phyloP scores from a whole-genome alignment of 306 rosid species.

The Prosopis cineraria region DNA sequence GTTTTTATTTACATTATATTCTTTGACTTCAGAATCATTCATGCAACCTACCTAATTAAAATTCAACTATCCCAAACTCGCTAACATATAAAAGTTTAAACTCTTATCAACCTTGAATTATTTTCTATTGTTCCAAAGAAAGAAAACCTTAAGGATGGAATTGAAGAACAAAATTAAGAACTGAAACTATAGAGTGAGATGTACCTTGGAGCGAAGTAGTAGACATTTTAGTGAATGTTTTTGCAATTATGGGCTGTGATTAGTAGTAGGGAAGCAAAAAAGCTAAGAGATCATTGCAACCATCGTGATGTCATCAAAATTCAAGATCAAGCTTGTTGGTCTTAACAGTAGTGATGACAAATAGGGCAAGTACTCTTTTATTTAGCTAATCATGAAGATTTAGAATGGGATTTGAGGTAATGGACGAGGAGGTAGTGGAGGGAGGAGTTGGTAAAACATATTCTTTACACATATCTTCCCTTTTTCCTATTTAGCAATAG shows the following conservation, averaged over 20 bases:
- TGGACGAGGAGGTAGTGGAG: no score
- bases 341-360: no score
- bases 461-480: no score
- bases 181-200: neutral
- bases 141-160: neutral
- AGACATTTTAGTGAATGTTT: constrained; percentile 37
- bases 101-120: neutral
- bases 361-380: no score
- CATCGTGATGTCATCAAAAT: constrained; percentile 20
- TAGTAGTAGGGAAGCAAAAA: constrained; percentile 51
- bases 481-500: no score
- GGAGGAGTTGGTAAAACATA: no score
- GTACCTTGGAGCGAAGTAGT: constrained; percentile 54
- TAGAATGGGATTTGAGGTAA: no score
- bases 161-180: neutral
- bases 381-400: no score
- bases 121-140: neutral
- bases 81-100: neutral
- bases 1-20: neutral
- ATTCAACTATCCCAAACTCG: neutral
- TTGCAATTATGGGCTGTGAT: constrained; percentile 44
- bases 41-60: neutral
- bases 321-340: neutral
- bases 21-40: neutral
- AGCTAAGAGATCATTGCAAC: constrained; percentile 57